A percentile compares a stretch with the other conserved stretches of the same genome.
phyloP scores from a whole-genome alignment of 1,284 basidiomycete genomes.

The Fomitopsis schrenkii region DNA sequence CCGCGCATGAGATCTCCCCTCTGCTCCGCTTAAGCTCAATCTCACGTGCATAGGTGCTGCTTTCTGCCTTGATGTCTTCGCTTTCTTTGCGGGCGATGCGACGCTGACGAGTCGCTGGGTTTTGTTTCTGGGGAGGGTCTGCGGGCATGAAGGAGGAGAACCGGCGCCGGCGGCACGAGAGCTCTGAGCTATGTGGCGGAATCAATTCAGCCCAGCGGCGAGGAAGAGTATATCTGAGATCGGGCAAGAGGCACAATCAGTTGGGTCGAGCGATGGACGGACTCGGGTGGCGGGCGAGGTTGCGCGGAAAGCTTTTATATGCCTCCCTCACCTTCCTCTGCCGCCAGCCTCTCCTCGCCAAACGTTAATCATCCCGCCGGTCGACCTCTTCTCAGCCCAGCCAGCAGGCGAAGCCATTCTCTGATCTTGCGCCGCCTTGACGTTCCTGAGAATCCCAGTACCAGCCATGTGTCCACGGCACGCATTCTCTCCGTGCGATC shows the following conservation, averaged over 20 bases:
- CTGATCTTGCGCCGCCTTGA: not conserved
- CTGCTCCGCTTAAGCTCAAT: constrained; percentile 64
- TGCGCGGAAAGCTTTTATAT: not conserved
- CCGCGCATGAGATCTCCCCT: constrained; percentile 69
- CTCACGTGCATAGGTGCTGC: constrained; percentile 30
- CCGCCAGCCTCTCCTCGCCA: not conserved
- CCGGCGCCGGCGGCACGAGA: constrained; percentile 6
- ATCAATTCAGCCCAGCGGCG: not conserved
- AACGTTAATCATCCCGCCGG: constrained; percentile 1
- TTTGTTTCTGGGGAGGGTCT: constrained; percentile 25
- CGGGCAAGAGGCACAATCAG: not conserved
- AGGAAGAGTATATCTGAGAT: constrained; percentile 2
- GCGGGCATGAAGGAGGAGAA: constrained; percentile 26
- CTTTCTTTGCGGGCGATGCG: constrained; percentile 22
- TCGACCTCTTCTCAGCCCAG: not conserved
- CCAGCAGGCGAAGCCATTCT: not conserved
- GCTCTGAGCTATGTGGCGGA: not conserved
- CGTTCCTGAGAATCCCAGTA: constrained; percentile 2
- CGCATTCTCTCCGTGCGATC: not conserved
- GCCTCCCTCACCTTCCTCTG: not conserved
- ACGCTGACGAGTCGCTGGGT: constrained; percentile 21
- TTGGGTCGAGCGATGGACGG: constrained; percentile 1
- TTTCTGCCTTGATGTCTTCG: constrained; percentile 27
- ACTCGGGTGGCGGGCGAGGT: not conserved
- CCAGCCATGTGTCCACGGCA: constrained; percentile 1